These are phyloP conservation scores for Gossypium bickii DNA, from an alignment of 345 rosid genomes.

Conservation along the genomic window DNA sequence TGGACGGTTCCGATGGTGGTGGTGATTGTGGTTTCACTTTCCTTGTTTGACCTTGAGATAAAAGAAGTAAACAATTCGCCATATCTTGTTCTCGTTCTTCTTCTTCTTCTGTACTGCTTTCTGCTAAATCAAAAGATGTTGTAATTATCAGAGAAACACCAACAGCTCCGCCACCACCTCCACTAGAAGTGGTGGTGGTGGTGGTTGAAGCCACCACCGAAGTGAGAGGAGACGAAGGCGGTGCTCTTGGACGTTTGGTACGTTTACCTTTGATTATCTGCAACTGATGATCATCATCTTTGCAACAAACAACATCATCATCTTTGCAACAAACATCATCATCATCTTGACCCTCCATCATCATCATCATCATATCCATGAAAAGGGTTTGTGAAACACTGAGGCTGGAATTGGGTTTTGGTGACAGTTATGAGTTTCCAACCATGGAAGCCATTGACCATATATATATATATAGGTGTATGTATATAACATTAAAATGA, in stretches of 20 bases:
- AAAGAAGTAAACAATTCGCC: constrained; percentile 63
- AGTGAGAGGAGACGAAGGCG: constrained; percentile 25
- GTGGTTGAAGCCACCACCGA: constrained; percentile 27
- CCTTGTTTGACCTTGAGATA: constrained; percentile 40
- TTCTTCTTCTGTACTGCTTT: constrained; percentile 36
- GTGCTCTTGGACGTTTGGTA: constrained; percentile 55
- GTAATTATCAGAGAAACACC: constrained; percentile 7
- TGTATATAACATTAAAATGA: neutral
- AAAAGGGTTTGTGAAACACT: constrained; percentile 14
- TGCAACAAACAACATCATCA: constrained; percentile 12
- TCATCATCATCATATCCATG: constrained; percentile 5
- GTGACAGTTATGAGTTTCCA: constrained; percentile 41
- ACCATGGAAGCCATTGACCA: constrained; percentile 24
- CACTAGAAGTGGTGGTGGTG: neutral
- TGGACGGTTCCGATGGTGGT: neutral
- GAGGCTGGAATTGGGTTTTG: constrained; percentile 12
- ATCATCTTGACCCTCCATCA: constrained; percentile 30
- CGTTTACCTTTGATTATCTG: constrained; percentile 59
- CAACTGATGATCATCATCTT: neutral
- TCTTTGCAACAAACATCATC: constrained; percentile 19
- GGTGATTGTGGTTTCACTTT: neutral
- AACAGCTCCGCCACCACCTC: constrained; percentile 8
- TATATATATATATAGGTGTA: neutral
- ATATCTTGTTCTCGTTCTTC: constrained; percentile 60
- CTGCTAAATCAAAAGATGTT: constrained; percentile 27